Base-by-base conservation (phyloP, 1,284 basidiomycete species). In the Malassezia nana region DNA sequence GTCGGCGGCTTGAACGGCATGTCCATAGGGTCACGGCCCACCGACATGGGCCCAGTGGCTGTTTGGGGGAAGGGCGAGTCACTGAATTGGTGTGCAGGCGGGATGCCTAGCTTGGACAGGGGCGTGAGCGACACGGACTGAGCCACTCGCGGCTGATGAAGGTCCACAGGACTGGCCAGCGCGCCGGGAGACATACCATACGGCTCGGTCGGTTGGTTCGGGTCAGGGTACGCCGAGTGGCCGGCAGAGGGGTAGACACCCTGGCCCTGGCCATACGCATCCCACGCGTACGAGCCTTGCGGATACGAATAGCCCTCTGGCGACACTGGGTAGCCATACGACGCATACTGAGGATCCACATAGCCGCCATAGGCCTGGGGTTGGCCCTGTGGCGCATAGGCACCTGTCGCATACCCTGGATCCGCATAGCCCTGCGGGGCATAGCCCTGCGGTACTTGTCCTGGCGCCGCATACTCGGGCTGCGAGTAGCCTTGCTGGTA, bases 231-330 rank as follows among this genome's bases (percentile, higher is more conserved):
- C 18, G 43, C 28, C 2, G 43, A 20, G 18, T 26, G 22, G n/a
- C 4, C 4, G n/a, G 43, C 43, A 6, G 6, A 3, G 3, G n/a
- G 12, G 7, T 29, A 18, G 16, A 5, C 43, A 8, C 10, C 18
- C 12, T 10, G 24, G 25, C 12, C 38, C 10, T 12, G 20, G 13
- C 30, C 32, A n/a, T 32, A 31, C 33, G 33, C 33, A 18, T 40
- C 48, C 35, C 25, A 24, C 20, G 18, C 25, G 12, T 28, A 12
- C 7, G 25, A 10, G 48, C 38, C 25, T 18, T 50, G 38, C 18
- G 45, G 31, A 16, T 46, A 29, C 26, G 42, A 20, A 18, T 38
- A 22, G 24, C 39, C 20, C n/a, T 49, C 39, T 33, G 31, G 46
- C 33, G 24, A 24, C 35, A 16, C 29, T 32, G 45, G n/a, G 30